phyloP scores from a whole-genome alignment of 2,329 filamentous ascomycete species.

The Fonsecaea pugnacius region DNA sequence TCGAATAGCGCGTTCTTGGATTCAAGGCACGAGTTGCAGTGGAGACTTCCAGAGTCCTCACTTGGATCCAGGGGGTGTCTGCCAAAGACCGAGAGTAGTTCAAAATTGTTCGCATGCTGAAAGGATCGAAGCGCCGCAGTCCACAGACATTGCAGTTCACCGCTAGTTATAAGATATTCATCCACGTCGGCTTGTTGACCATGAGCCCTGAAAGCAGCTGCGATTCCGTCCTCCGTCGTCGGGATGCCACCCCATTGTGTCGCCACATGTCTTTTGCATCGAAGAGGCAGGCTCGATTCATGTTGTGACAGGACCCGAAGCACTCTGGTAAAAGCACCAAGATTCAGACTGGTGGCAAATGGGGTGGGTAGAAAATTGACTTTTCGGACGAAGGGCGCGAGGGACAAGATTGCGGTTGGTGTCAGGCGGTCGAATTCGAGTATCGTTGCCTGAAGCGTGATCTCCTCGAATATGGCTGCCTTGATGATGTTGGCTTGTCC shows the following conservation, averaged over 20 bases:
- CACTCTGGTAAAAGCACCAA: background rate
- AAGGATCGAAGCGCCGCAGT: background rate
- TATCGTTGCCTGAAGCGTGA: background rate
- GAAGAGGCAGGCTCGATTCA: background rate
- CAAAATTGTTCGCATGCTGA: background rate
- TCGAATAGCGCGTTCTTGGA: background rate
- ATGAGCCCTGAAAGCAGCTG: background rate
- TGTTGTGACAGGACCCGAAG: background rate
- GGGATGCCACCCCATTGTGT: slow-evolving; percentile 3
- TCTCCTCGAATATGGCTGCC: background rate
- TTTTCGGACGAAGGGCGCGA: slow-evolving; percentile 5
- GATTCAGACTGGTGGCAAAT: background rate
- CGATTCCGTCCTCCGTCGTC: background rate
- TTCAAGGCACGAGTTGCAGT: background rate
- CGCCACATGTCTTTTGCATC: background rate
- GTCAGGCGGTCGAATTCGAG: background rate
- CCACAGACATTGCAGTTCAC: slow-evolving; percentile 2
- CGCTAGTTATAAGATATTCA: background rate
- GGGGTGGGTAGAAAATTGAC: background rate
- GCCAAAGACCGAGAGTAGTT: background rate
- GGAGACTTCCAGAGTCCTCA: background rate
- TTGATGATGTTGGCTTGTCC: slow-evolving; percentile 1
- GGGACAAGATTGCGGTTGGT: background rate
- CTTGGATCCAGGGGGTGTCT: slow-evolving; percentile 6
- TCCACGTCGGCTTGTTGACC: background rate